Evolutionary conservation across 108 stramenopile genomes (phyloP), one percentile per base, ranked within the genome.

Genomic region (Stephanodiscus minutulus): DNA sequence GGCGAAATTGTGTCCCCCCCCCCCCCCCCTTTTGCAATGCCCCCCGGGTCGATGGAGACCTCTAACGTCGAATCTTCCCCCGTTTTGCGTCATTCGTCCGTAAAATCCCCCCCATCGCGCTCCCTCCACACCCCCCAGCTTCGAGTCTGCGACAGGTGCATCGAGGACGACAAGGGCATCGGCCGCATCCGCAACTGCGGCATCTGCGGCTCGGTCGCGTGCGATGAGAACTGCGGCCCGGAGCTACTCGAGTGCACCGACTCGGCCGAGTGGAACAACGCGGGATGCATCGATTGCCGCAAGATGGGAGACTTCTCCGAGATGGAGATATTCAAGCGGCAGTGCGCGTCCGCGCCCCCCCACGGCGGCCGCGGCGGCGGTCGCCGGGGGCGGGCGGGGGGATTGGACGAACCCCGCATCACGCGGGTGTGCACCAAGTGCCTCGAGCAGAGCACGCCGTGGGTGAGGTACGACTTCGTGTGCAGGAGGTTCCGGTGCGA

Each of bases 131-230:
- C 53, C 24, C 53, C 53, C 2, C 53, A 55, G 13, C 31, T 77
- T 28, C 52, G 77, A 9, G 77, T 77, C 29, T 77, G 77, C 49
- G 69, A 70, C 17, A 65, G 65, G 64, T 77, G 77, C 63, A 60
- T 77, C 60, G 31, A 17, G 44, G 70, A 77, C 63, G 77, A 77
- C 39, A 55, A 37, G 12, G 54, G 53, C 39, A 67, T 54, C 0
- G 66, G 66, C 33, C 33, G 66, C 7, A 37, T 67, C 17, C 66
- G 66, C 11, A 67, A 53, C 12, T 67, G 66, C 21, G 66, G 66
- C 7, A 52, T 52, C 5, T 67, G 66, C 18, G 66, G 66, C 20
- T 37, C 66, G 15, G 66, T 67, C 22, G 66, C 66, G 1, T 67
- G 66, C 54, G 66, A 67, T 41, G 66, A 56, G 7, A 37, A 55